Evolutionary conservation across 805 yeast species (phyloP).

Genomic region (Candida loeiensis): DNA sequence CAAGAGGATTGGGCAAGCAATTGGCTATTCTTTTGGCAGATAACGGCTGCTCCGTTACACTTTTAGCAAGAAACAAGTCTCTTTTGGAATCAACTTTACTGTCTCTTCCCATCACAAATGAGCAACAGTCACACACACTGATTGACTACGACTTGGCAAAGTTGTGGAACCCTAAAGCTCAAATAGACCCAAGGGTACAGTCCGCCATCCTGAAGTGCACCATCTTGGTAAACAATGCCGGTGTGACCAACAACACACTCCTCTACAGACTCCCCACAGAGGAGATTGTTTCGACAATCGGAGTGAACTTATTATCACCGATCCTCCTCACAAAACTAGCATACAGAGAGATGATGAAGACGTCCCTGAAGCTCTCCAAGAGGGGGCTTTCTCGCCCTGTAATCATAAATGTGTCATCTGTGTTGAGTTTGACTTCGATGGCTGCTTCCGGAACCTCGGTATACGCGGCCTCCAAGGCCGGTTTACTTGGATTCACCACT

Average conservation of each 20-base stretch:
- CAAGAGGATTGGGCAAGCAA: constrained; percentile 61
- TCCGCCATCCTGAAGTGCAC: constrained; percentile 33
- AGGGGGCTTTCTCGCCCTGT: constrained; percentile 16
- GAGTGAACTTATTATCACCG: constrained; percentile 58
- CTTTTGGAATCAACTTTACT: constrained; percentile 27
- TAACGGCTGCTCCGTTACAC: constrained; percentile 49
- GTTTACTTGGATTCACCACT: constrained; percentile 58
- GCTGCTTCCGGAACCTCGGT: constrained; percentile 55
- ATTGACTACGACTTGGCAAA: constrained; percentile 31
- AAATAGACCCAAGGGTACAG: constrained; percentile 10
- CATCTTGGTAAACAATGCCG: constrained; percentile 63
- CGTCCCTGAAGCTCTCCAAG: constrained; percentile 12
- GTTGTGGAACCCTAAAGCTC: constrained; percentile 4
- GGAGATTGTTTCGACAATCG: constrained; percentile 45
- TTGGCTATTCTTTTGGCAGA: constrained; percentile 50
- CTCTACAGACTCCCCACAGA: constrained; percentile 40
- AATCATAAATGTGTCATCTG: constrained; percentile 66
- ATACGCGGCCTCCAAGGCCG: constrained; percentile 71
- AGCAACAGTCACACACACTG: constrained; percentile 27
- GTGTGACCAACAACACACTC: constrained; percentile 56
- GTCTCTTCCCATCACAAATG: constrained; percentile 13
- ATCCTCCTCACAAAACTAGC: constrained; percentile 55
- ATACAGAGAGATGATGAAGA: constrained; percentile 46
- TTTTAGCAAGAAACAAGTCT: constrained; percentile 47
- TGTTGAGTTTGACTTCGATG: constrained; percentile 43